phyloP scores from a whole-genome alignment of 768 basidiomycete species.

The Strobilomyces dryophilus region DNA sequence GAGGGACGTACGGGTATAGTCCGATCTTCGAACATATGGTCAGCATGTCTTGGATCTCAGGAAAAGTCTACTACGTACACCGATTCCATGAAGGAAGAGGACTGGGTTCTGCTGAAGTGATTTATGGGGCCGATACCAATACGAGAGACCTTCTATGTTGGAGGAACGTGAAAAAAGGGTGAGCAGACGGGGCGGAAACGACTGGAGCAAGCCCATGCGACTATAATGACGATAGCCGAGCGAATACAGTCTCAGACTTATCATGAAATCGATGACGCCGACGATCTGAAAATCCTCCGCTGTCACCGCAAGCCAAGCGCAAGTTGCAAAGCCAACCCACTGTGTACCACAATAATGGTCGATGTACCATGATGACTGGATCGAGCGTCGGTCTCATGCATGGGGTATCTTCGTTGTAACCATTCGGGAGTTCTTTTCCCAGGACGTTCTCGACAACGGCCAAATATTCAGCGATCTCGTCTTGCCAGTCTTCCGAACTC shows the following conservation, averaged over 20 bases:
- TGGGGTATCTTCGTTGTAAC: constrained; percentile 34
- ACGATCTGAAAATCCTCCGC: constrained; percentile 43
- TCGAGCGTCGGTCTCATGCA: constrained; percentile 55
- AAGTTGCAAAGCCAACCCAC: constrained; percentile 33
- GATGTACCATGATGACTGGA: constrained; percentile 49
- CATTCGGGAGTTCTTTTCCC: constrained; percentile 39
- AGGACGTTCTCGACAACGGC: constrained; percentile 36
- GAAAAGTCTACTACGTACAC: constrained; percentile 34
- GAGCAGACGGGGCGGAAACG: constrained; percentile 53
- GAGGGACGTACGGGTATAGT: constrained; percentile 50
- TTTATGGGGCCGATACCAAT: constrained; percentile 49
- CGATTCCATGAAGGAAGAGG: constrained; percentile 69
- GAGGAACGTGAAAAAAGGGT: constrained; percentile 42
- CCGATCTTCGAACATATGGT: constrained; percentile 46
- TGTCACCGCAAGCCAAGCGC: not conserved
- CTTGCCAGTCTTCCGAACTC: constrained; percentile 37
- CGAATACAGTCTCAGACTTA: constrained; percentile 35
- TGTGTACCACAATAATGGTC: constrained; percentile 63
- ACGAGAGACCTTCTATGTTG: constrained; percentile 32
- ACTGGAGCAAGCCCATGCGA: constrained; percentile 29
- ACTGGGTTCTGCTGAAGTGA: constrained; percentile 47
- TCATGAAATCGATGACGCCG: constrained; percentile 42
- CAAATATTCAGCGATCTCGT: constrained; percentile 50
- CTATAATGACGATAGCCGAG: constrained; percentile 55
- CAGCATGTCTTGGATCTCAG: not conserved